Base-by-base conservation (phyloP, 208 protist species). In the Acanthamoeba castellanii region DNA sequence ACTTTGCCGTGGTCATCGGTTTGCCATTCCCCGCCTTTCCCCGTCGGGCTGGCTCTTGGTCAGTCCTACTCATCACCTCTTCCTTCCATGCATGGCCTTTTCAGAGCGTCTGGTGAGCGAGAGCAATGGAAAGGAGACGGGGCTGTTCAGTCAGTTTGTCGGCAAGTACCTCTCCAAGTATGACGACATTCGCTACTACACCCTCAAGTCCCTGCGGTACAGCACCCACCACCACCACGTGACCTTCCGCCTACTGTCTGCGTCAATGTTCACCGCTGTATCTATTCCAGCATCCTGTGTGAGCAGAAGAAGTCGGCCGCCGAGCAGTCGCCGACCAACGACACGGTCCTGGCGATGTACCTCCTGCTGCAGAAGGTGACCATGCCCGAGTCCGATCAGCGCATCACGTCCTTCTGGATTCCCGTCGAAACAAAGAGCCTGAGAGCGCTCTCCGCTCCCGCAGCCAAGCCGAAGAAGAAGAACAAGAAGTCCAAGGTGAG, bases 281-380 rank as follows among this genome's bases (percentile, higher is more conserved):
- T 30, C 37, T 18, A 22, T 6, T 18, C 22, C 47, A 89, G 55
- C 13, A 50, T 9, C 20, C 6, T 45, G 42, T 57, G 55, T 27
- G 30, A 89, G 45, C n/a, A 47, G 82, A 16, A 66, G 11, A 89
- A 89, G 87, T 7, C 6, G 4, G 45, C 20, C 37, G 68, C 34
- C 11, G 34, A 78, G 25, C n/a, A 27, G 8, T 6, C 11, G 52
- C 25, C 47, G 18, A 42, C 27, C 6, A 45, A 93, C 42, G 27
- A 55, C 50, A 55, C 32, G 11, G 61, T 93, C 16, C 76, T 34
- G 7, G n/a, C 8, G 8, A 78, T 78, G 9, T 78, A 93, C 88
- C 47, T 78, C 16, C 42, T 93, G 55, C 25, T 93, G 50, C 88
- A 93, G 66, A 93, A 78, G 68, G 47, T 93, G 20, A 78, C 90